These are phyloP conservation scores for Fraxinus sp. DNA, from an alignment of 305 asterid genomes.

Conservation along the genomic window DNA sequence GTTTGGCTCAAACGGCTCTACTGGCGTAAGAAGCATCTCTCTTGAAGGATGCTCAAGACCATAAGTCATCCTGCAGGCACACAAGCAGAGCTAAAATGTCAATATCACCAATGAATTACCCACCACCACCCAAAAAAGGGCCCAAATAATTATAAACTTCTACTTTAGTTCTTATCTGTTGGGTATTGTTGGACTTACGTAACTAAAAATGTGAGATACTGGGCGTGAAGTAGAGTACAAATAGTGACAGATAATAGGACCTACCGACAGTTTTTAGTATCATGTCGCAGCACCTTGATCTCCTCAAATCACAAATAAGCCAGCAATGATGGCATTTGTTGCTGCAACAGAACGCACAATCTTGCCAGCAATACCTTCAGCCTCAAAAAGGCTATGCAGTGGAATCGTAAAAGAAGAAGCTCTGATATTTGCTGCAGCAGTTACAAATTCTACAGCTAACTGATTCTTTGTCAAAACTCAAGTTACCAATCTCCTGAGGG, in stretches of 20 bases:
- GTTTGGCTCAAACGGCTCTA: constrained; percentile 91
- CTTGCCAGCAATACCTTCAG: constrained; percentile 98
- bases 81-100: neutral
- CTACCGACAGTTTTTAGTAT: constrained; percentile 67
- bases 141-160: neutral
- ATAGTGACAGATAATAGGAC: constrained; percentile 22
- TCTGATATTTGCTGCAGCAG: constrained; percentile 97
- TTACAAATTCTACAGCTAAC: constrained; percentile 93
- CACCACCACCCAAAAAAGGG: neutral
- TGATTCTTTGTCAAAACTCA: constrained; percentile 97
- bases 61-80: constrained; percentile 81
- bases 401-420: constrained; percentile 96
- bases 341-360: constrained; percentile 99
- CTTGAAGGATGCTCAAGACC: constrained; percentile 90
- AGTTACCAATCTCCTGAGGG: constrained; percentile 79
- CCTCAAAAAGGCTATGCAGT: constrained; percentile 90
- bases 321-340: constrained; percentile 95
- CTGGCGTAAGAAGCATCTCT: constrained; percentile 91
- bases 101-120: neutral
- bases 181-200: neutral
- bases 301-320: constrained; percentile 97
- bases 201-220: neutral
- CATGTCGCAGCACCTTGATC: constrained; percentile 83
- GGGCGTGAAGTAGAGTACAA: constrained; percentile 6
- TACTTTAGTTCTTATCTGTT: neutral